Evolutionary conservation across 768 basidiomycete genomes (phyloP), one percentile per base, ranked within the genome.

Genomic region (Dioszegia crocea): DNA sequence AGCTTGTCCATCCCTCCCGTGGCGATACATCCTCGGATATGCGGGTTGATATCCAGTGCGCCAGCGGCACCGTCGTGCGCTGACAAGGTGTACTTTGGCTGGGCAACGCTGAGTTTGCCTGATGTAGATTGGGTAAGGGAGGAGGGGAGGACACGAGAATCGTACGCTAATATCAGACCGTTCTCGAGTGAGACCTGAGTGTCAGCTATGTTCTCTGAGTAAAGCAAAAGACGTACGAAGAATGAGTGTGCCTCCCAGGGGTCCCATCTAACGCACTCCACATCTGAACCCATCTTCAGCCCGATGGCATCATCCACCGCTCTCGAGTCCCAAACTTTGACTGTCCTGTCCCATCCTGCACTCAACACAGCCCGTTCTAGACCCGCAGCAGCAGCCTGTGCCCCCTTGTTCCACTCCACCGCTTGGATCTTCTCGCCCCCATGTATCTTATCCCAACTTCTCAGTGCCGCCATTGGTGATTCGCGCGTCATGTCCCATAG

Each of bases 371-470:
- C 90, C 9, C 87, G 88, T 19, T 93, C 89, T 62, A 96, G 88
- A 54, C 63, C 70, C 10, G 60, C 66, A 14, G 57, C 60, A 4
- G 61, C 47, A 17, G 82, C 82, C 21, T 40, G 38, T 5, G 51
- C 38, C 21, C 51, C 39, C 30, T 84, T 82, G 75, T 96, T 96
- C 96, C 96, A 99, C 68, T 92, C 88, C 8, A 99, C 91, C 2
- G 89, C 85, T 78, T 97, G 93, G 23, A 99, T 89, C 80, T 94
- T 97, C 77, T 96, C 92, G 73, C 85, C 88, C 75, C 92, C 81
- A 41, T 79, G 78, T 16, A 78, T 62, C 27, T 66, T 56, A 56
- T 81, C 81, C 77, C 93, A 98, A 66, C 87, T 91, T 59, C 90
- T 82, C 67, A 97, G 83, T 23, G 93, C 93, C 16, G 76, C 59